phyloP scores from a whole-genome alignment of 2,329 filamentous ascomycete genomes.

The Graphilbum ipis-grandicollis region DNA sequence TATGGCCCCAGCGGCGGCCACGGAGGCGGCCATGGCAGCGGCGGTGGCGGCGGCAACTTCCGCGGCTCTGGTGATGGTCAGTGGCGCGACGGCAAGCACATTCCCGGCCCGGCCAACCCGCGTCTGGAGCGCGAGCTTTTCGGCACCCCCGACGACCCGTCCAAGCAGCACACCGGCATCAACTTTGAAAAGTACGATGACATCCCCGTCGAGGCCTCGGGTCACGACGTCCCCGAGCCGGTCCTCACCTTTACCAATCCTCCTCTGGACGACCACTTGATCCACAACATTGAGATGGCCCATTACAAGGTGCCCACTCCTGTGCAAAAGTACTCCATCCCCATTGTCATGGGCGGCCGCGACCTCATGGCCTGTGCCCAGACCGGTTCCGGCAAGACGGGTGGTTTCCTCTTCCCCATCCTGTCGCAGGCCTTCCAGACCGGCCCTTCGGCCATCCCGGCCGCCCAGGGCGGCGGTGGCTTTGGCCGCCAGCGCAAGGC shows the following conservation, averaged over 20 bases:
- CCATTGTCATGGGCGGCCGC: constrained; percentile 93
- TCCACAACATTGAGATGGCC: constrained; percentile 84
- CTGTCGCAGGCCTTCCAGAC: constrained; percentile 92
- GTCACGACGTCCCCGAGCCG: constrained; percentile 81
- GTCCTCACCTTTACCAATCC: constrained; percentile 85
- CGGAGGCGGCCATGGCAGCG: constrained; percentile 23
- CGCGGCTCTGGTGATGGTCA: constrained; percentile 86
- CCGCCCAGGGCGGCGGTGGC: constrained; percentile 44
- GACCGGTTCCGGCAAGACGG: constrained; percentile 99
- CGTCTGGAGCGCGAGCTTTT: constrained; percentile 93
- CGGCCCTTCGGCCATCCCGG: constrained; percentile 58
- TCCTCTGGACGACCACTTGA: constrained; percentile 82
- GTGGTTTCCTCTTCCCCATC: constrained; percentile 98
- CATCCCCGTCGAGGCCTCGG: constrained; percentile 94
- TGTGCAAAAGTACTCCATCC: constrained; percentile 98
- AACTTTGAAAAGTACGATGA: constrained; percentile 99
- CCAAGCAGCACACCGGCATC: constrained; percentile 95
- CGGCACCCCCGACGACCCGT: constrained; percentile 74
- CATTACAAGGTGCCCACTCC: constrained; percentile 93
- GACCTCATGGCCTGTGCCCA: constrained; percentile 99
- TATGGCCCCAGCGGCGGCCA: constrained; percentile 24
- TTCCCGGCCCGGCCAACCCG: constrained; percentile 73
- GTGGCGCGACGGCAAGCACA: constrained; percentile 95
- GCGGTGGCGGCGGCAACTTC: constrained; percentile 34
- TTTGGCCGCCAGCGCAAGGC: constrained; percentile 94